Percentiles rank a stretch among this genome's conserved stretches.
Evolutionary conservation across 495 filamentous ascomycete species (phyloP).

Genomic region (Chaetomium fimeti): DNA sequence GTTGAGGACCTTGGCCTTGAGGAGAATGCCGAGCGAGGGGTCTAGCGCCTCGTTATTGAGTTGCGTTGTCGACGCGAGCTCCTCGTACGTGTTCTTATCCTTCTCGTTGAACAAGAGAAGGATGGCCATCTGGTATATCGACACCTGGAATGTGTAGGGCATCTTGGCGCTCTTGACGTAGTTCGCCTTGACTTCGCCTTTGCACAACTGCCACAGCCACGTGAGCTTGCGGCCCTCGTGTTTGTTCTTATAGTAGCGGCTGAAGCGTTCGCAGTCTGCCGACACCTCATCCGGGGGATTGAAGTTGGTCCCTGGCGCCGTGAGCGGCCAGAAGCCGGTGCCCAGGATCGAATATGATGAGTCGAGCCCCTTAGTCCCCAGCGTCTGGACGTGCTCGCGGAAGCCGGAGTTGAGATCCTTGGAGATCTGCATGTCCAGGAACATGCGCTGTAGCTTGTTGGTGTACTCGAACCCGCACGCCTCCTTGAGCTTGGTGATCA

Average conservation of each 20-base stretch:
- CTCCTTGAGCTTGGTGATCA: constrained; percentile 99
- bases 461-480: constrained; percentile 99
- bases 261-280: constrained; percentile 83
- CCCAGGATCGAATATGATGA: constrained; percentile 84
- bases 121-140: constrained; percentile 95
- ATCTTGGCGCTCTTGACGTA: constrained; percentile 86
- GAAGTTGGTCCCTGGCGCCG: constrained; percentile 79
- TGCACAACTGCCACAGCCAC: constrained; percentile 98
- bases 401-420: constrained; percentile 91
- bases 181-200: constrained; percentile 92
- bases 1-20: constrained; percentile 86
- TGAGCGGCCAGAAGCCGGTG: constrained; percentile 96
- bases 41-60: constrained; percentile 79
- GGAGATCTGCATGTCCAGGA: constrained; percentile 98
- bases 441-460: constrained; percentile 99
- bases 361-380: constrained; percentile 55
- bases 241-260: constrained; percentile 90
- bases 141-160: constrained; percentile 96
- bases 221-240: constrained; percentile 94
- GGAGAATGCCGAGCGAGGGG: constrained; percentile 73
- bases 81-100: constrained; percentile 80
- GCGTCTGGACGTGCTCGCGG: constrained; percentile 58
- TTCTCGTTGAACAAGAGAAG: constrained; percentile 93
- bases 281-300: constrained; percentile 79
- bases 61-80: constrained; percentile 76